Evolutionary conservation across 495 filamentous ascomycete genomes (phyloP), one percentile per base, ranked within the genome.

Genomic region (Neurospora pannonica): DNA sequence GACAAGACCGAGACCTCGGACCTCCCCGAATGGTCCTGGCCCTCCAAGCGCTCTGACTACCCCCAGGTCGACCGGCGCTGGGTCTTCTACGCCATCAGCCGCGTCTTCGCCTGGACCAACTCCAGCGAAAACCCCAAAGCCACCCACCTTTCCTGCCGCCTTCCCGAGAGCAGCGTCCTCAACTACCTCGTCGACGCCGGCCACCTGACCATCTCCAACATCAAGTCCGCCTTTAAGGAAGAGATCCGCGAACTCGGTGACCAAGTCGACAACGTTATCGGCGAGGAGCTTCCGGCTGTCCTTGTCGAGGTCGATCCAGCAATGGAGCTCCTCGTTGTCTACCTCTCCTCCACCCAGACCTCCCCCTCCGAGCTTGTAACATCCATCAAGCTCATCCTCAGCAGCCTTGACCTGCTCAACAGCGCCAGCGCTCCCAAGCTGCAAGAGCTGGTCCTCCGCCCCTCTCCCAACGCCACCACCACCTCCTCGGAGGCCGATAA

Each of bases 121-220:
- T 74, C 80, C 9, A 76, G 40, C 48, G 72, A 76, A 1, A 82
- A 81, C n/a, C 54, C 79, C 17, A 76, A 79, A 34, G 71, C 76
- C 4, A 43, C 79, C 31, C 77, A 83, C 38, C 80, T 92, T 11
- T 84, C 83, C 4, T 84, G 84, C 75, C 73, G 84, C 83, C 62
- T 92, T 79, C 85, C 89, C 80, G 76, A 82, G 77, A 79, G 84
- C 77, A 81, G 88, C 82, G 74, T 90, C 76, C 79, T 88, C 74
- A 84, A 86, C 21, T 93, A 91, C 84, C 85, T 94, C 2, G 84
- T 90, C 21, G 81, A 87, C 39, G 82, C 87, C 9, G 90, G 91
- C n/a, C 87, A 92, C 72, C 74, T 94, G 40, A 89, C 87, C 11
- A 76, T 85, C 1, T 85, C 87, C 15, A 91, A 91, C 70, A 81